Conservation (phyloP, 2,329 filamentous ascomycete species). For the Macrophomina tecta region DNA sequence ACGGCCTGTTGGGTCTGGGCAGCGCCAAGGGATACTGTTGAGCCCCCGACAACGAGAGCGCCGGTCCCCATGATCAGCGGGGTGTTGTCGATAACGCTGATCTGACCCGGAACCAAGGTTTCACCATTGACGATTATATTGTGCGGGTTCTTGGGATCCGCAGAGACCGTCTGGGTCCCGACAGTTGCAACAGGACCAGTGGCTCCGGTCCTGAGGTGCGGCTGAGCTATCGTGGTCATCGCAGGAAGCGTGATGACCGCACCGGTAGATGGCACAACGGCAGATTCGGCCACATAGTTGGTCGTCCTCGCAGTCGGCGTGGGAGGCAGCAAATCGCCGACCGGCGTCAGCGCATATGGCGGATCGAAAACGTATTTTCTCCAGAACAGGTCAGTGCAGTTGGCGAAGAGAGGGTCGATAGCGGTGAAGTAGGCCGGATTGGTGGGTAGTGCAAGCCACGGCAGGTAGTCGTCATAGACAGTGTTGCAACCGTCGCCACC, state of each 20-base stretch:
- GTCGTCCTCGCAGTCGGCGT: not conserved
- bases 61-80: conserved; percentile 13
- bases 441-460: conserved; percentile 20
- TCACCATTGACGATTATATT: not conserved
- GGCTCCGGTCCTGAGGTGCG: not conserved
- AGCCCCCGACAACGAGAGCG: not conserved
- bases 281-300: not conserved
- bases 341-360: conserved; percentile 5
- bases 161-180: not conserved
- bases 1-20: not conserved
- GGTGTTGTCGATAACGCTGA: not conserved
- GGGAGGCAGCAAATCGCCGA: conserved; percentile 6
- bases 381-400: conserved; percentile 20
- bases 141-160: conserved; percentile 11
- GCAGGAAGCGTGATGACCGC: not conserved
- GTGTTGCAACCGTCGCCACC: conserved; percentile 20
- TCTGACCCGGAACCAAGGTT: not conserved
- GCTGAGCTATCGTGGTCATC: conserved; percentile 1
- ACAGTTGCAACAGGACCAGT: conserved; percentile 4
- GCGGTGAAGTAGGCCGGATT: conserved; percentile 14
- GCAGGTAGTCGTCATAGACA: conserved; percentile 24
- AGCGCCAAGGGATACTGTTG: not conserved
- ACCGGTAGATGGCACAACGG: not conserved
- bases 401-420: conserved; percentile 13
- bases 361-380: conserved; percentile 24